Base-by-base conservation (phyloP, 2,329 filamentous ascomycete genomes). In the Calonectria pteridis region DNA sequence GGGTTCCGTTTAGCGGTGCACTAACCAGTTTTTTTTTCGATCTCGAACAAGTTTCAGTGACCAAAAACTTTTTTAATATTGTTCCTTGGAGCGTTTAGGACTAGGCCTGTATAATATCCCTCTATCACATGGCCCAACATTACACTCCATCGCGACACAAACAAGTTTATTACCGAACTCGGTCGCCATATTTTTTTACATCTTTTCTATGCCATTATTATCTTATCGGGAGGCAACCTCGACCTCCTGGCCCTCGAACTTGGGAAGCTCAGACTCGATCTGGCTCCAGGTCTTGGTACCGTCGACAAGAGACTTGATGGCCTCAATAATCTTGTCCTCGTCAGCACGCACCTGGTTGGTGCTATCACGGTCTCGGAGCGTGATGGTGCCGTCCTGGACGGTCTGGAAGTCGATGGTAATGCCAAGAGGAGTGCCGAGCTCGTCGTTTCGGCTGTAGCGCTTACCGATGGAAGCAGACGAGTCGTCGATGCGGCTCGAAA, bases 391-490 rank as follows among this genome's bases (percentile, higher is more conserved):
- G 84, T 98, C 95, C 85, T 98, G 92, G 78, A 98, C 88, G 62
- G 95, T 97, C 88, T 98, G 95, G 90, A 98, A 98, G 85, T 98
- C 96, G 73, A 98, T 91, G 0, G 96, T 98, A 84, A 98, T 93
- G 83, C 95, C 96, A 77, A 98, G 93, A 10, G 96, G 95, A 55
- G 97, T 98, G 81, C 96, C 97, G 73, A 98, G 91, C 87, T 98
- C 96, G 85, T 98, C 96, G 84, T 98, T 98, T 81, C 97, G 93
- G 83, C 94, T 93, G 86, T 98, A 98, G 68, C 96, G 94, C 89
- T 98, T 98, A 84, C 96, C 96, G 80, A 98, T 98, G 76, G 93
- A 95, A 75, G 96, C 95, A 33, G 94, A 95, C 18, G 95, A 97
- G 84, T 97, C 94, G 82, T 98, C 97, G 46, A 98, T 91, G 74